Percentiles rank a stretch among this genome's conserved stretches.
These are phyloP conservation scores for Dissophora ornata DNA, from an alignment of 192 early-diverging fungal genomes.

Conservation along the genomic window DNA sequence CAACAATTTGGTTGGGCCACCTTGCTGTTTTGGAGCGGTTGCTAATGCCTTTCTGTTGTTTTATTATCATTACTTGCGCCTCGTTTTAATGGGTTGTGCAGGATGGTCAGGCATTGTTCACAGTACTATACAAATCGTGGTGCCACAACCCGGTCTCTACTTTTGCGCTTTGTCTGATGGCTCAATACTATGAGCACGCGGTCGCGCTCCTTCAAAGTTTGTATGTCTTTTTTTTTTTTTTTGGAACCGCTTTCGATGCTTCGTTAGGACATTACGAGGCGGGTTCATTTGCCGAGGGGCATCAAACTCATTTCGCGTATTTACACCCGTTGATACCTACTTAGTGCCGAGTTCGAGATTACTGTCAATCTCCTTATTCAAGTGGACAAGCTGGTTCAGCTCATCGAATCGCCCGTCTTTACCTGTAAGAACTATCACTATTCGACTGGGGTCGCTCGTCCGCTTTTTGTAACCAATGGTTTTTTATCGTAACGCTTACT, in stretches of 20 bases:
- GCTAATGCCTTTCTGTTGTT: too few relatives aligned
- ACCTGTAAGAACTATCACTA: conserved; percentile 67
- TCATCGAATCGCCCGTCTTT: conserved; percentile 98
- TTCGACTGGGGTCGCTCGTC: too few relatives aligned
- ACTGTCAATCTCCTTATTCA: conserved; percentile 95
- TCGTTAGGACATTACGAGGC: too few relatives aligned
- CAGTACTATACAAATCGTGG: conserved; percentile 91
- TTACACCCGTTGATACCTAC: neutral
- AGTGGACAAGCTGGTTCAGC: conserved; percentile 97
- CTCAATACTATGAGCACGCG: conserved; percentile 97
- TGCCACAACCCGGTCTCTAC: conserved; percentile 96
- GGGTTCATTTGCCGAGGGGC: too few relatives aligned
- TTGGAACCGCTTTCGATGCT: neutral
- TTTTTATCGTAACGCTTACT: too few relatives aligned
- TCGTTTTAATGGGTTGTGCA: conserved; percentile 19
- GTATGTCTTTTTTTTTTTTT: conserved; percentile 44
- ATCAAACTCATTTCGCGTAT: too few relatives aligned
- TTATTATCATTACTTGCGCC: too few relatives aligned
- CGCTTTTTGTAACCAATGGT: too few relatives aligned
- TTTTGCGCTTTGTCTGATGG: conserved; percentile 92
- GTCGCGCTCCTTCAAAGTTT: conserved; percentile 84
- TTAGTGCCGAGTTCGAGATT: conserved; percentile 89
- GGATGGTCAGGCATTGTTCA: conserved; percentile 88
- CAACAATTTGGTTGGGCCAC: too few relatives aligned
- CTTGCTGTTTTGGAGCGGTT: too few relatives aligned